Conservation (phyloP, 306 rosid genomes). For the Echinosophora koreensis region DNA sequence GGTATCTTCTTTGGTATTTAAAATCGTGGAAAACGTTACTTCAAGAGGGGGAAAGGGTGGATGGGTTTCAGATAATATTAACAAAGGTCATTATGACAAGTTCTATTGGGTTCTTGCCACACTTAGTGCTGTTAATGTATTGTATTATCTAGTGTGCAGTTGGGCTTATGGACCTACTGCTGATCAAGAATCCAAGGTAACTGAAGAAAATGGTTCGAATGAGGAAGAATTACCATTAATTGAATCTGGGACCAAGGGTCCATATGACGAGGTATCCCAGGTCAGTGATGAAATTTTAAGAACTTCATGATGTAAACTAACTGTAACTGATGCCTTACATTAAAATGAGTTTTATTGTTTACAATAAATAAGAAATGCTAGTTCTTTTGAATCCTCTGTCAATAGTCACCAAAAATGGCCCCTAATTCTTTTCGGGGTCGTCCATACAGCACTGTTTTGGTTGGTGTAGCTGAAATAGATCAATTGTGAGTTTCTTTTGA, state of each 20-base stretch:
- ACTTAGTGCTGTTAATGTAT: conserved; percentile 48
- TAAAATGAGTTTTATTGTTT: background rate
- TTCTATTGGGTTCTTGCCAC: conserved; percentile 62
- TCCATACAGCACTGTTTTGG: background rate
- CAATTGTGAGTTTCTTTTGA: conserved; percentile 9
- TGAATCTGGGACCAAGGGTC: conserved; percentile 10
- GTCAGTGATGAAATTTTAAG: conserved; percentile 7
- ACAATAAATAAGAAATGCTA: conserved; percentile 8
- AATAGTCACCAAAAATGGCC: background rate
- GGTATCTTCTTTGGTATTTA: conserved; percentile 54
- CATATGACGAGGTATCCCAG: conserved; percentile 1
- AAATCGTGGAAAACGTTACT: conserved; percentile 50
- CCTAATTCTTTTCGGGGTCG: background rate
- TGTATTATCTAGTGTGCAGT: conserved; percentile 55
- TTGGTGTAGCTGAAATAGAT: conserved; percentile 15
- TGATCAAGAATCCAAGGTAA: conserved; percentile 35
- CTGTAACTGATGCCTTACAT: background rate
- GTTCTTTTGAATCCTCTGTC: background rate
- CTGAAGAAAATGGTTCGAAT: conserved; percentile 20
- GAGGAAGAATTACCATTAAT: conserved; percentile 43
- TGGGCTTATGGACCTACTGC: conserved; percentile 69
- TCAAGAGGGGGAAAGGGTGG: conserved; percentile 66
- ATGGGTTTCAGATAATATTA: conserved; percentile 66
- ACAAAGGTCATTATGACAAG: conserved; percentile 60
- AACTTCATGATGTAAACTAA: conserved; percentile 11